Percentiles rank a stretch among this genome's conserved stretches.
Conservation (phyloP, 108 stramenopile genomes). For the Craspedostauros australis region DNA sequence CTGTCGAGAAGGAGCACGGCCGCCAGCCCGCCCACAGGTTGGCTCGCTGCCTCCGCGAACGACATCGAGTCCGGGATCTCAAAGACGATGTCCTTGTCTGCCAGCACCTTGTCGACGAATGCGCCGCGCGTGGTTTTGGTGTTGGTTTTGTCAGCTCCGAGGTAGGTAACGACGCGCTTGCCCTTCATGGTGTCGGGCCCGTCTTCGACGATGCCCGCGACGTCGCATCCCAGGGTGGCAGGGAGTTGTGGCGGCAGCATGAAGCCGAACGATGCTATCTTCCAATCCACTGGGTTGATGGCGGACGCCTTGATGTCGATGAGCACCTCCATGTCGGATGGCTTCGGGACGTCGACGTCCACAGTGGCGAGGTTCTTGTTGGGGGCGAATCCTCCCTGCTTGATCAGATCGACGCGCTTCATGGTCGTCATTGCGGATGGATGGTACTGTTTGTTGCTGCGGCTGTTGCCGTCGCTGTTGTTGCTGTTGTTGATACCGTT, state of each 20-base stretch:
- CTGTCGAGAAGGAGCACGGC: not conserved
- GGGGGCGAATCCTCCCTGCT: not conserved
- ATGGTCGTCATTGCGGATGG: too few species aligned
- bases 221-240: not conserved
- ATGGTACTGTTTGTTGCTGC: too few species aligned
- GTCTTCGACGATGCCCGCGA: not conserved
- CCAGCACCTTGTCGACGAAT: not conserved
- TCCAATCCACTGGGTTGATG: conserved; percentile 33
- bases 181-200: too few species aligned
- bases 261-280: conserved; percentile 11
- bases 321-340: conserved; percentile 14
- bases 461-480: too few species aligned
- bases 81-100: not conserved
- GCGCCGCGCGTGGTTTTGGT: not conserved
- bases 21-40: not conserved
- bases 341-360: not conserved
- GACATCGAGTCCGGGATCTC: not conserved
- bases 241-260: conserved; percentile 19
- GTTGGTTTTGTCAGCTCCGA: not conserved
- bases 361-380: not conserved
- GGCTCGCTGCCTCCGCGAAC: not conserved
- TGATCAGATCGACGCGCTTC: conserved; percentile 3
- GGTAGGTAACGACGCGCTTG: conserved; percentile 2
- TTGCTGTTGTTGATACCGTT: too few species aligned
- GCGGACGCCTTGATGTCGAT: conserved; percentile 25